These are phyloP conservation scores for Xylariaceae sp. DNA, from an alignment of 2,329 filamentous ascomycete genomes.

Conservation along the genomic window DNA sequence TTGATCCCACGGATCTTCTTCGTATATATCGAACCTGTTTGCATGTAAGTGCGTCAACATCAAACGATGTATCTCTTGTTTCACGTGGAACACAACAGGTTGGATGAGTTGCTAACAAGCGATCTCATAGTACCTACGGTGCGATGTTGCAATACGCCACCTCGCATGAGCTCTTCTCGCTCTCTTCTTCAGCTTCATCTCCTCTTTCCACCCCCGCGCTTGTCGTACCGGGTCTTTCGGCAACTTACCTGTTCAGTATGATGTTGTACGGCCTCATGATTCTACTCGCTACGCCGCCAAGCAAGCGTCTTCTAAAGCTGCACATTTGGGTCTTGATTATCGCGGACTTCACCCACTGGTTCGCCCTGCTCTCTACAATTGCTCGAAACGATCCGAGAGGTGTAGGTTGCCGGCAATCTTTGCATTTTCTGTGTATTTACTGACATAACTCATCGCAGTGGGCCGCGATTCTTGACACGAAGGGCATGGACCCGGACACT, in stretches of 20 bases:
- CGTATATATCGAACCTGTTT: slow-evolving; percentile 25
- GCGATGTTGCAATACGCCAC: slow-evolving; percentile 18
- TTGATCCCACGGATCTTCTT: slow-evolving; percentile 26
- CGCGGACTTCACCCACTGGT: slow-evolving; percentile 27
- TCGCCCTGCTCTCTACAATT: slow-evolving; percentile 19
- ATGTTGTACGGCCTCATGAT: slow-evolving; percentile 26
- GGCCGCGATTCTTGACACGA: too few relatives aligned
- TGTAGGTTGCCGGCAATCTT: too few relatives aligned
- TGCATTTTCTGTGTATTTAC: too few relatives aligned
- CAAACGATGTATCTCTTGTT: background rate
- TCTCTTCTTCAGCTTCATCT: slow-evolving; percentile 8
- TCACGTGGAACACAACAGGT: too few relatives aligned
- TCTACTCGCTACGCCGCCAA: slow-evolving; percentile 22
- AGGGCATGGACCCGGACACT: too few relatives aligned
- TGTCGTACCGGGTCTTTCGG: slow-evolving; percentile 11
- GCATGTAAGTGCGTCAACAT: slow-evolving; percentile 20
- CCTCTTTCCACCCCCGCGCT: slow-evolving; percentile 15
- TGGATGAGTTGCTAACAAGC: background rate
- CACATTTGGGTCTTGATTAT: slow-evolving; percentile 22
- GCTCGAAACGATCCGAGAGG: slow-evolving; percentile 19
- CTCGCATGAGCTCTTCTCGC: slow-evolving; percentile 11
- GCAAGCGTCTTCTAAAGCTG: slow-evolving; percentile 16
- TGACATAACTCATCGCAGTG: too few relatives aligned
- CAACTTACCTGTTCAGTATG: slow-evolving; percentile 21
- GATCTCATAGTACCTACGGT: slow-evolving; percentile 19